Conservation (phyloP, 2,329 filamentous ascomycete species). For the Acephala macrosclerotiorum region DNA sequence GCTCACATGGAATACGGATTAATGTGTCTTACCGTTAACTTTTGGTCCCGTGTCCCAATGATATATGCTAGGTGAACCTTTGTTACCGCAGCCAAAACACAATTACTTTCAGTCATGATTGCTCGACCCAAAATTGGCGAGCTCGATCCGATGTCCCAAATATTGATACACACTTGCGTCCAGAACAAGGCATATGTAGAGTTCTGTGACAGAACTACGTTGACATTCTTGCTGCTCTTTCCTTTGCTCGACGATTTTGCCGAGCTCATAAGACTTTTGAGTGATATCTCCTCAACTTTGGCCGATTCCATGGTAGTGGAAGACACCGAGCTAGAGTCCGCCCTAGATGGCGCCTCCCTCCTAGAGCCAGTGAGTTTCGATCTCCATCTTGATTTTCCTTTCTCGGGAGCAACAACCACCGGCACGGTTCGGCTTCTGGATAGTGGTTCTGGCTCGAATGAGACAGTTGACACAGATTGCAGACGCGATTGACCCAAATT, state of each 20-base stretch:
- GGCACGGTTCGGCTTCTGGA: slow-evolving; percentile 29
- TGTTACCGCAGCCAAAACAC: slow-evolving; percentile 48
- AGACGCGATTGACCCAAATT: slow-evolving; percentile 23
- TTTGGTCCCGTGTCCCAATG: slow-evolving; percentile 50
- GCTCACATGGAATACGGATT: background rate
- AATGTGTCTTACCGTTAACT: slow-evolving; percentile 46
- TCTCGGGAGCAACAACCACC: slow-evolving; percentile 30
- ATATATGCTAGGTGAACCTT: slow-evolving; percentile 49
- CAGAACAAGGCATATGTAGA: slow-evolving; percentile 50
- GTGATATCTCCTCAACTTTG: slow-evolving; percentile 48
- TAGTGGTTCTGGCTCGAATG: slow-evolving; percentile 31
- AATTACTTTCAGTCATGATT: slow-evolving; percentile 48
- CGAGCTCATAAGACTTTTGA: slow-evolving; percentile 42
- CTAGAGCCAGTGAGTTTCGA: slow-evolving; percentile 38
- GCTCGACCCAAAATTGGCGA: slow-evolving; percentile 46
- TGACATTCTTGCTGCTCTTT: slow-evolving; percentile 45
- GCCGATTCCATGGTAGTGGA: slow-evolving; percentile 46
- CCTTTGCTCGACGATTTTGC: slow-evolving; percentile 42
- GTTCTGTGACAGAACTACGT: slow-evolving; percentile 48
- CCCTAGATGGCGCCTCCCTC: slow-evolving; percentile 39
- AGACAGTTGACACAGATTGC: slow-evolving; percentile 28
- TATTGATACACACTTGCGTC: slow-evolving; percentile 48
- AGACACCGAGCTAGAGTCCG: slow-evolving; percentile 49
- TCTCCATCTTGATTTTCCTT: slow-evolving; percentile 44
- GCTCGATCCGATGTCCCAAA: slow-evolving; percentile 49